Conservation (phyloP, 208 protist genomes). For the Acanthamoeba royreba region DNA sequence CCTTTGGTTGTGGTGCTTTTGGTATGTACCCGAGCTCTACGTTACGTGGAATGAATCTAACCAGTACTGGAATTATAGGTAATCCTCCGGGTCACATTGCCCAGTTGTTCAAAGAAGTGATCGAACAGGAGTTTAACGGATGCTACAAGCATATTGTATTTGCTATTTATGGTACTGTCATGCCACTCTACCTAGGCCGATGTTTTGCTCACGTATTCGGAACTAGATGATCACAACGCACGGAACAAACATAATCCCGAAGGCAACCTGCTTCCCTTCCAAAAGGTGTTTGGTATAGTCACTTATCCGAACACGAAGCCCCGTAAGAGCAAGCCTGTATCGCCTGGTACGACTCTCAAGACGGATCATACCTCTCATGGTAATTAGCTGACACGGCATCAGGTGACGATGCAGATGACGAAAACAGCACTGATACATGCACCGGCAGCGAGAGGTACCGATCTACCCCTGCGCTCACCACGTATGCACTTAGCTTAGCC, state of each 20-base stretch:
- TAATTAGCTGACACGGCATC: neutral
- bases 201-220: neutral
- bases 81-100: slow-evolving; percentile 40
- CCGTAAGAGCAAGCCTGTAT: neutral
- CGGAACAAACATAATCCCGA: neutral
- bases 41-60: neutral
- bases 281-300: neutral
- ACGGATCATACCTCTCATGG: neutral
- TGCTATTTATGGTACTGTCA: neutral
- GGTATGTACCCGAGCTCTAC: neutral
- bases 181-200: neutral
- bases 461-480: too few relatives aligned
- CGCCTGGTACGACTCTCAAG: neutral
- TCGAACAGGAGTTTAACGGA: neutral
- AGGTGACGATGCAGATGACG: neutral
- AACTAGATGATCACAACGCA: neutral
- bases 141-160: neutral
- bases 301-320: too few relatives aligned
- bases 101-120: slow-evolving; percentile 2
- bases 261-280: neutral
- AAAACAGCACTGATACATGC: neutral
- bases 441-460: neutral
- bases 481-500: too few relatives aligned
- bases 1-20: slow-evolving; percentile 19
- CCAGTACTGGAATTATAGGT: neutral